These are phyloP conservation scores for Serendipita sp. DNA, from an alignment of 768 basidiomycete genomes.

Conservation along the genomic window DNA sequence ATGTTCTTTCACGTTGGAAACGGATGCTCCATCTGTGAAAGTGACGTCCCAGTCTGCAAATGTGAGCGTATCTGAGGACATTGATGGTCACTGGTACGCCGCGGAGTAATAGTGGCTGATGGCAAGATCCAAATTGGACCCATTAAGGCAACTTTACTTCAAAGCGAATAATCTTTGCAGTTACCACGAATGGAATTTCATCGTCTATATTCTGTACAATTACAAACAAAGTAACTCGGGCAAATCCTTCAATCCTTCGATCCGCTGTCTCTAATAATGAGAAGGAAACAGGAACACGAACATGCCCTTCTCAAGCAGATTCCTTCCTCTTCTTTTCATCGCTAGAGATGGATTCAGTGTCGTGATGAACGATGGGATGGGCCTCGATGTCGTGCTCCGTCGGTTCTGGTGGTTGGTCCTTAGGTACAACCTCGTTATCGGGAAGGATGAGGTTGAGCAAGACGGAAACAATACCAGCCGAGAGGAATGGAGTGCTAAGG, in stretches of 20 bases:
- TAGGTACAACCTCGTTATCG: slow-evolving; percentile 12
- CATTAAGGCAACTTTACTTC: too few species aligned
- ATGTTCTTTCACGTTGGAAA: background rate
- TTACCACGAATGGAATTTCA: too few species aligned
- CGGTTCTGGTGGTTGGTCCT: background rate
- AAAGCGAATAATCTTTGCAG: too few species aligned
- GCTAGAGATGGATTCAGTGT: background rate
- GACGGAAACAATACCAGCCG: slow-evolving; percentile 40
- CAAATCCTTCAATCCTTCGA: too few species aligned
- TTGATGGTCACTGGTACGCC: background rate
- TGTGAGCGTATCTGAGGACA: slow-evolving; percentile 2
- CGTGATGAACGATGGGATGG: background rate
- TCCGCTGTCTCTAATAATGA: too few species aligned
- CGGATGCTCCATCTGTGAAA: slow-evolving; percentile 1
- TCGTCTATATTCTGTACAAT: too few species aligned
- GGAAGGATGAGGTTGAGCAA: slow-evolving; percentile 45
- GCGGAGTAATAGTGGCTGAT: too few species aligned
- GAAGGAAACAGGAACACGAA: background rate
- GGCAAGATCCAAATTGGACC: too few species aligned
- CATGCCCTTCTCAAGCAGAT: background rate
- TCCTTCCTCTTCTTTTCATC: background rate
- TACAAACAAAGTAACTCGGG: too few species aligned
- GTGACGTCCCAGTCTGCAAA: slow-evolving; percentile 4
- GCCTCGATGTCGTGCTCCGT: background rate
- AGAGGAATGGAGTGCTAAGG: slow-evolving; percentile 28